Evolutionary conservation across 371 early-diverging fungal genomes (phyloP), one percentile per base, ranked within the genome.

Genomic region (Fennellomyces sp.): DNA sequence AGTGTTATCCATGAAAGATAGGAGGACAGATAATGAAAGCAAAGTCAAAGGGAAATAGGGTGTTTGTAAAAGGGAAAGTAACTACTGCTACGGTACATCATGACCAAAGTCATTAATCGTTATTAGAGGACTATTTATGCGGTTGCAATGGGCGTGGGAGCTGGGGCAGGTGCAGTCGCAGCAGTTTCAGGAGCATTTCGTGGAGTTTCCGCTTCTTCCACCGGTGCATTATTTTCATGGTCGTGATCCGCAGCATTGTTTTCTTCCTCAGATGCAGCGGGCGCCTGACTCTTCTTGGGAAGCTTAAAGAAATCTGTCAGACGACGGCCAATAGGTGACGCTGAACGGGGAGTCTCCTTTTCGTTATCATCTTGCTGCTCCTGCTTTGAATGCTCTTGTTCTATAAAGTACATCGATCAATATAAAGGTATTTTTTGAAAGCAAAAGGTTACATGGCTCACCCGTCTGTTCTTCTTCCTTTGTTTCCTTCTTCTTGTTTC

Each of bases 401-500:
- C n/a, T n/a, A n/a, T n/a, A n/a, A n/a, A n/a, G n/a, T n/a, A n/a
- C n/a, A n/a, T n/a, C n/a, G n/a, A n/a, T n/a, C n/a, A n/a, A n/a
- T n/a, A n/a, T n/a, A n/a, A n/a, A n/a, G n/a, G n/a, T n/a, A n/a
- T n/a, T n/a, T n/a, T n/a, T n/a, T n/a, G n/a, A n/a, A n/a, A n/a
- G n/a, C n/a, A n/a, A n/a, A n/a, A n/a, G n/a, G n/a, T n/a, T n/a
- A n/a, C n/a, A n/a, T 21, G 45, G 21, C 23, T 45, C n/a, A n/a
- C n/a, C n/a, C n/a, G n/a, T 45, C 23, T 10, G 45, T 3, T 45
- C 45, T 48, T 58, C 35, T 58, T 58, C 58, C n/a, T 51, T 29
- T 11, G 45, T 61, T 27, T 58, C 58, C 33, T 58, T 45, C 58
- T 58, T 58, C 33, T 58, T 58, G 48, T 47, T 58, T 31, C 58